A percentile compares a stretch with the other conserved stretches of the same genome.
Conservation (phyloP, 23 red algal species). For the Gracilaria caudata region DNA sequence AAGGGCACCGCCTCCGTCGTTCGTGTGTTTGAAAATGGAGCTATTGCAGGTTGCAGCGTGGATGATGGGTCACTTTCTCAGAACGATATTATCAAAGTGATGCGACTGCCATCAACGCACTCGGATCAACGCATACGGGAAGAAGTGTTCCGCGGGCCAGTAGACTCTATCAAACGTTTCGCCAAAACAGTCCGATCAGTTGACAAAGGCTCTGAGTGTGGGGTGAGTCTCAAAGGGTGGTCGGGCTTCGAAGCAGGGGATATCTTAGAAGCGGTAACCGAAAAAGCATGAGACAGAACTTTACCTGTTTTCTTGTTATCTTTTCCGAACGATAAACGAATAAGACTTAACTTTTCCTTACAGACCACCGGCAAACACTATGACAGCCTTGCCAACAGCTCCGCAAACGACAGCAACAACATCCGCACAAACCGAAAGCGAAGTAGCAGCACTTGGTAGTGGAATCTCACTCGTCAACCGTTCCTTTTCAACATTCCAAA, state of each 20-base stretch:
- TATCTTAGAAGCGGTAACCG: conserved; percentile 44
- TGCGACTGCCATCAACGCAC: conserved; percentile 32
- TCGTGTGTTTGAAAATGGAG: conserved; percentile 64
- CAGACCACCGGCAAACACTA: conserved; percentile 28
- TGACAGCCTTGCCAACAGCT: conserved; percentile 25
- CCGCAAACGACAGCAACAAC: conserved; percentile 35
- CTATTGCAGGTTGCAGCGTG: conserved; percentile 52
- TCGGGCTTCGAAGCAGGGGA: conserved; percentile 64
- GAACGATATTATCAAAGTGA: conserved; percentile 35
- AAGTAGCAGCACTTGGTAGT: conserved; percentile 14
- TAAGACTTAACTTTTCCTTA: neutral
- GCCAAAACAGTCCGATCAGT: conserved; percentile 67
- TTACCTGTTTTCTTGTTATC: neutral
- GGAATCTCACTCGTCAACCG: conserved; percentile 13
- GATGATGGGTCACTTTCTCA: conserved; percentile 35
- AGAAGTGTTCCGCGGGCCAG: conserved; percentile 36
- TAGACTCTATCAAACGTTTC: conserved; percentile 66
- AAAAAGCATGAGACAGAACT: neutral
- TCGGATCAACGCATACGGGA: conserved; percentile 14
- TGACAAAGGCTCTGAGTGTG: conserved; percentile 77
- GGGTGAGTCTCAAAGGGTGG: conserved; percentile 71
- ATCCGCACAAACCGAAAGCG: conserved; percentile 44
- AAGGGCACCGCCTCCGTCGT: conserved; percentile 31
- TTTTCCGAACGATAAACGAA: neutral
- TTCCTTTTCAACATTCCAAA: conserved; percentile 31